Conservation (phyloP, 306 rosid genomes). For the Pyrus communis region DNA sequence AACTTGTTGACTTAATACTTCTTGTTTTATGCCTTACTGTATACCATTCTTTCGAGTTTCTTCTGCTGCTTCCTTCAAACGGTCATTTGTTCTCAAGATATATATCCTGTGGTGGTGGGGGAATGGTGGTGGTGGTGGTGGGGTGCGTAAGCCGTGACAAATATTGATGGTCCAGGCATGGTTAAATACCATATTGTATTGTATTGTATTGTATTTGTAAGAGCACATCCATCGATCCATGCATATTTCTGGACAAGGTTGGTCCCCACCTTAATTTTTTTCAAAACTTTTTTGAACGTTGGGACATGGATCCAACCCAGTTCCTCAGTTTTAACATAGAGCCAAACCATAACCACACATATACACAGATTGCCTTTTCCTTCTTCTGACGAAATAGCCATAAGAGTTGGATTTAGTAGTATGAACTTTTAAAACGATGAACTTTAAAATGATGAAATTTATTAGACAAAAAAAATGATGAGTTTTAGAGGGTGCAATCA, state of each 20-base stretch:
- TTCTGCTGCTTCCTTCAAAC: neutral
- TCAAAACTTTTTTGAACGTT: neutral
- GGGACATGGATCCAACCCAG: neutral
- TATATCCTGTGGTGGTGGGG: neutral
- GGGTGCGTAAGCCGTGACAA: conserved; percentile 6
- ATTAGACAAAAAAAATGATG: too few species aligned
- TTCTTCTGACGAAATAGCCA: neutral
- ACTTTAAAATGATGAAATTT: too few species aligned
- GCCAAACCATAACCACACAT: neutral
- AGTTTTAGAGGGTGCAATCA: too few species aligned
- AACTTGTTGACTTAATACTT: neutral
- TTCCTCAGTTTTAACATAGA: neutral
- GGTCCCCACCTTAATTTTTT: neutral
- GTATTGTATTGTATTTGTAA: neutral
- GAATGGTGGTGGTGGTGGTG: neutral
- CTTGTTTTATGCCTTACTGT: neutral
- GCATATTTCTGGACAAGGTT: neutral
- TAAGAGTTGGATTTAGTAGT: neutral
- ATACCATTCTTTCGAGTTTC: neutral
- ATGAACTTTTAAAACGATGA: neutral
- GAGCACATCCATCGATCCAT: neutral
- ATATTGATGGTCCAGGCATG: conserved; percentile 45
- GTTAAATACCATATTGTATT: conserved; percentile 32
- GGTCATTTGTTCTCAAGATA: neutral
- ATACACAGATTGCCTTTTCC: neutral